phyloP scores from a whole-genome alignment of 192 early-diverging fungal species.

The Entomortierella chlamydospora region DNA sequence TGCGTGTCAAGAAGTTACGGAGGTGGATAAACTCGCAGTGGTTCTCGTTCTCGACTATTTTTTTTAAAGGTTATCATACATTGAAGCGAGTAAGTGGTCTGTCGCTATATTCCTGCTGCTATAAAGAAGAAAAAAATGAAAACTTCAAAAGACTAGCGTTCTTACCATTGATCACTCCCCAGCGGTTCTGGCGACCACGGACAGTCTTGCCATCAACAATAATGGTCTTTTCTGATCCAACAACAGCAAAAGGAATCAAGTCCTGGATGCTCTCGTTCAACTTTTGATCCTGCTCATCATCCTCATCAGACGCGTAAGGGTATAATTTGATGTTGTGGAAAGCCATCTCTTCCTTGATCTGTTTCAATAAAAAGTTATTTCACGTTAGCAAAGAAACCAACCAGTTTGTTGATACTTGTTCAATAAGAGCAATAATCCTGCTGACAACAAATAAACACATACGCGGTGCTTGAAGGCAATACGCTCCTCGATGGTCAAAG shows the following conservation, averaged over 20 bases:
- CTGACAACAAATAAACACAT: conserved; percentile 24
- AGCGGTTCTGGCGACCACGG: conserved; percentile 88
- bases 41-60: conserved; percentile 91
- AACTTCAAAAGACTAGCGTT: not conserved
- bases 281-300: conserved; percentile 81
- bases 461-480: conserved; percentile 83
- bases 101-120: not conserved
- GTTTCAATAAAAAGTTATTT: not conserved
- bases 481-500: conserved; percentile 87
- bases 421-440: no score
- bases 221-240: conserved; percentile 92
- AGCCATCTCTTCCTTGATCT: conserved; percentile 89
- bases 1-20: conserved; percentile 92
- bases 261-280: conserved; percentile 83
- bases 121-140: conserved; percentile 5
- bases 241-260: conserved; percentile 93
- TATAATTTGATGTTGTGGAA: conserved; percentile 94
- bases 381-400: no score
- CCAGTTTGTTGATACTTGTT: no score
- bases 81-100: not conserved
- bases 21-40: conserved; percentile 97
- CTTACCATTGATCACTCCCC: conserved; percentile 88
- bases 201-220: conserved; percentile 88
- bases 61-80: no score
- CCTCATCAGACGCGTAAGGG: conserved; percentile 90